These are phyloP conservation scores for Pseudoneurospora amorphoporcata DNA, from an alignment of 495 filamentous ascomycete species.

Conservation along the genomic window DNA sequence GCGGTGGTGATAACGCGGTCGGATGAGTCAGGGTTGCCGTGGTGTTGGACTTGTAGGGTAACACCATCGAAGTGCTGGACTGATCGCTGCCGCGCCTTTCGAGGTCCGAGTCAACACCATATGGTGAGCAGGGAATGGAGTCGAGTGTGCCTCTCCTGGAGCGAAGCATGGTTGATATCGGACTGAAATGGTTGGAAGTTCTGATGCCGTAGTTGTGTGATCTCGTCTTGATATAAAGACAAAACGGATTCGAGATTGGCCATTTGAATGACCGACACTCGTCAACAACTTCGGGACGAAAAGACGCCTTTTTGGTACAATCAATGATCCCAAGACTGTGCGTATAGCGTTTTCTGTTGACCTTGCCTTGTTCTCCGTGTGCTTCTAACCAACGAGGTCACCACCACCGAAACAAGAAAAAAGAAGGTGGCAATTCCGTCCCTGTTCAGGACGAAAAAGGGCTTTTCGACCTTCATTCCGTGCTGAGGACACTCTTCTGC, in stretches of 20 bases:
- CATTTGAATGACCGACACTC: neutral
- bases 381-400: neutral
- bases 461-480: neutral
- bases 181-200: neutral
- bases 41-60: constrained; percentile 5
- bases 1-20: constrained; percentile 18
- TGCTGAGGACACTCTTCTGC: neutral
- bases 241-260: neutral
- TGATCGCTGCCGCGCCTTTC: constrained; percentile 10
- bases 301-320: neutral
- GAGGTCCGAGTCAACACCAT: constrained; percentile 1
- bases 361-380: neutral
- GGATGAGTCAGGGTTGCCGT: constrained; percentile 2
- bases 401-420: neutral
- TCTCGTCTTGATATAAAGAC: neutral
- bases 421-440: neutral
- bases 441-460: neutral
- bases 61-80: constrained; percentile 2
- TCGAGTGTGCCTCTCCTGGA: constrained; percentile 11
- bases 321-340: neutral
- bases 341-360: neutral
- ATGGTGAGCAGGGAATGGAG: constrained; percentile 7
- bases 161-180: constrained; percentile 6
- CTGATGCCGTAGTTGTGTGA: neutral
- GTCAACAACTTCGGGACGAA: neutral